These are phyloP conservation scores for Quillaja saponaria DNA, from an alignment of 306 rosid species.

Conservation along the genomic window DNA sequence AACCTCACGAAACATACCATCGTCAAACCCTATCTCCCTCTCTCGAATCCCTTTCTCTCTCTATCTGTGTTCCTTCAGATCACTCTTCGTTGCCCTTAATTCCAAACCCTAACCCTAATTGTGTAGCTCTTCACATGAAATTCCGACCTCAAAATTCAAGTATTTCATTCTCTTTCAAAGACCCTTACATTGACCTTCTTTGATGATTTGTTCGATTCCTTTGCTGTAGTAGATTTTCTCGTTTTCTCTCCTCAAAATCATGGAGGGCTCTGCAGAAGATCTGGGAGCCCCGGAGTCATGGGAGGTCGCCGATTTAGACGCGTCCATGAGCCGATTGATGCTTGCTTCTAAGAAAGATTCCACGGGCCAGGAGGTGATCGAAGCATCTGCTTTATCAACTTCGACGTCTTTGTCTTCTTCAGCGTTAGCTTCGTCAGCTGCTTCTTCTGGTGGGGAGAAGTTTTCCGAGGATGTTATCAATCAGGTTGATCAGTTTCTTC, in stretches of 20 bases:
- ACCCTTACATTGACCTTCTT: neutral
- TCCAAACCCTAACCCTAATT: conserved; percentile 44
- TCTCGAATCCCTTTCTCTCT: neutral
- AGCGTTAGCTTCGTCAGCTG: conserved; percentile 30
- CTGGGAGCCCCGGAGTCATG: conserved; percentile 94
- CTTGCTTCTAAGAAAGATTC: conserved; percentile 60
- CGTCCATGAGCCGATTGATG: conserved; percentile 72
- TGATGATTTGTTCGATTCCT: conserved; percentile 32
- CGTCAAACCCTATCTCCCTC: conserved; percentile 52
- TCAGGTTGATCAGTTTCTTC: conserved; percentile 90
- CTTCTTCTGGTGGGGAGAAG: conserved; percentile 35
- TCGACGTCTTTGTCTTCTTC: conserved; percentile 19
- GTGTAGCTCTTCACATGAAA: conserved; percentile 45
- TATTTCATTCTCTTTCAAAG: conserved; percentile 20
- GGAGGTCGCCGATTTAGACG: conserved; percentile 92
- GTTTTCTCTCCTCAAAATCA: conserved; percentile 32
- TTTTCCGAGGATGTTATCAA: conserved; percentile 52
- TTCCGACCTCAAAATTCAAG: conserved; percentile 26
- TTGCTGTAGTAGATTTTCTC: conserved; percentile 31
- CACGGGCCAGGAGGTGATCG: conserved; percentile 23
- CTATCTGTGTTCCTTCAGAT: too few relatives aligned
- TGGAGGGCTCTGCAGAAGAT: conserved; percentile 95
- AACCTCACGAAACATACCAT: conserved; percentile 21
- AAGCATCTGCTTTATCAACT: conserved; percentile 25
- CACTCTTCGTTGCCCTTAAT: conserved; percentile 27